Conservation (phyloP, 805 yeast genomes). For the Kuraishia molischiana region DNA sequence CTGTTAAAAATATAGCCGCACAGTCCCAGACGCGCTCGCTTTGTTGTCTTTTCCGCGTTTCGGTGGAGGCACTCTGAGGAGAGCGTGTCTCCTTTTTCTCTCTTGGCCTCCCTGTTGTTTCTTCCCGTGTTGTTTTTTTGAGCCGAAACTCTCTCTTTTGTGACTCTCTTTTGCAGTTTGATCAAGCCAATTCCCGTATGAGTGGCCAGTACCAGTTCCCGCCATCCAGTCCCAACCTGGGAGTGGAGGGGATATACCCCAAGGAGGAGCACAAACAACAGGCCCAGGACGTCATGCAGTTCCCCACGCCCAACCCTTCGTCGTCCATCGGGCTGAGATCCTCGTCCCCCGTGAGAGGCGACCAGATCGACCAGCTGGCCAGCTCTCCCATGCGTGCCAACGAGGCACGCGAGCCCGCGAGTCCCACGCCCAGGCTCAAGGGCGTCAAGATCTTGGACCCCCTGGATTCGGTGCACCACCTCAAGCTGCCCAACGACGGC, state of each 20-base stretch:
- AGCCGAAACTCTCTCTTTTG: no score
- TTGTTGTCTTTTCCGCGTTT: no score
- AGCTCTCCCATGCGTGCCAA: background rate
- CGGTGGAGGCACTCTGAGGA: no score
- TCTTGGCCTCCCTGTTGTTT: no score
- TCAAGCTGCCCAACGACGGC: slow-evolving; percentile 31
- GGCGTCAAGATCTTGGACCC: slow-evolving; percentile 20
- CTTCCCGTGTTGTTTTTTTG: no score
- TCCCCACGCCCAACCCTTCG: slow-evolving; percentile 72
- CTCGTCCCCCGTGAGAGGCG: slow-evolving; percentile 3
- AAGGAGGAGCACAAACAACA: background rate
- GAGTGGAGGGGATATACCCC: slow-evolving; percentile 9
- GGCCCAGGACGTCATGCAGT: slow-evolving; percentile 15
- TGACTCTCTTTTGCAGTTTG: no score
- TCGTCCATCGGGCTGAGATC: slow-evolving; percentile 29
- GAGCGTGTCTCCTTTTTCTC: no score
- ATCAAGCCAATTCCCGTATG: slow-evolving; percentile 1
- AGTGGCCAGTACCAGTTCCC: slow-evolving; percentile 28
- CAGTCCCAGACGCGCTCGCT: no score
- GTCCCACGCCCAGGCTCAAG: background rate
- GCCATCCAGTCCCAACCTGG: slow-evolving; percentile 41
- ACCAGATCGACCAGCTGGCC: no score
- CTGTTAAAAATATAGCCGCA: no score
- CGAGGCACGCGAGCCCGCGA: background rate
- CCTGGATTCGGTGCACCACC: slow-evolving; percentile 22